Percentiles rank a stretch among this genome's conserved stretches.
These are phyloP conservation scores for Fusarium nodosum DNA, from an alignment of 2,329 filamentous ascomycete species.

Conservation along the genomic window DNA sequence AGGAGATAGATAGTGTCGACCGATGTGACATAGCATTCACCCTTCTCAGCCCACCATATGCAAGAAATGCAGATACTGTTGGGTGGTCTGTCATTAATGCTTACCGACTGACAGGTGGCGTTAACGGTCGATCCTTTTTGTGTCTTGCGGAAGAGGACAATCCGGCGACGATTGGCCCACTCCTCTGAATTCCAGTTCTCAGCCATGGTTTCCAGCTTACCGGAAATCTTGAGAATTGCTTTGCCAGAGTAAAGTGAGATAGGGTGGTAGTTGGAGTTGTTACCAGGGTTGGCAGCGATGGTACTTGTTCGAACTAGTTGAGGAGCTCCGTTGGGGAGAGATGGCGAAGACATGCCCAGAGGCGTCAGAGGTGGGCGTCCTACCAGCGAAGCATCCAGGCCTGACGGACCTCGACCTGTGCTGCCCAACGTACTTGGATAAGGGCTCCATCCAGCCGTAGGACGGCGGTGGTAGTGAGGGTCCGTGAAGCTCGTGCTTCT, in stretches of 20 bases:
- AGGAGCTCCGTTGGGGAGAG: slow-evolving; percentile 55
- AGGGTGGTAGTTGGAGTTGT: slow-evolving; percentile 73
- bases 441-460: slow-evolving; percentile 57
- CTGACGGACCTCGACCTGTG: slow-evolving; percentile 59
- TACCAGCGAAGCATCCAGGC: slow-evolving; percentile 60
- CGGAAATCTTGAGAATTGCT: slow-evolving; percentile 85
- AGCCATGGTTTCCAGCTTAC: slow-evolving; percentile 87
- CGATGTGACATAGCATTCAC: slow-evolving; percentile 92
- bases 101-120: slow-evolving; percentile 82
- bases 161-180: slow-evolving; percentile 80
- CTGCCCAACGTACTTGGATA: slow-evolving; percentile 59
- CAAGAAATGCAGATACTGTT: slow-evolving; percentile 97
- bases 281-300: slow-evolving; percentile 56
- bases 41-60: slow-evolving; percentile 95
- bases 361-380: slow-evolving; percentile 62
- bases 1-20: slow-evolving; percentile 97
- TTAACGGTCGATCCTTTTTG: slow-evolving; percentile 87
- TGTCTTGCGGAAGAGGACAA: slow-evolving; percentile 88
- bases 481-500: slow-evolving; percentile 66
- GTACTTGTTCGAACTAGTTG: slow-evolving; percentile 70
- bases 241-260: slow-evolving; percentile 88
- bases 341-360: slow-evolving; percentile 62
- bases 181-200: slow-evolving; percentile 88
- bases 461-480: slow-evolving; percentile 60
- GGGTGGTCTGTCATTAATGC: slow-evolving; percentile 81